Evolutionary conservation across 164 flowering plant species (phyloP), one percentile per base, ranked within the genome.

Genomic region (Stephania yunnanensis): DNA sequence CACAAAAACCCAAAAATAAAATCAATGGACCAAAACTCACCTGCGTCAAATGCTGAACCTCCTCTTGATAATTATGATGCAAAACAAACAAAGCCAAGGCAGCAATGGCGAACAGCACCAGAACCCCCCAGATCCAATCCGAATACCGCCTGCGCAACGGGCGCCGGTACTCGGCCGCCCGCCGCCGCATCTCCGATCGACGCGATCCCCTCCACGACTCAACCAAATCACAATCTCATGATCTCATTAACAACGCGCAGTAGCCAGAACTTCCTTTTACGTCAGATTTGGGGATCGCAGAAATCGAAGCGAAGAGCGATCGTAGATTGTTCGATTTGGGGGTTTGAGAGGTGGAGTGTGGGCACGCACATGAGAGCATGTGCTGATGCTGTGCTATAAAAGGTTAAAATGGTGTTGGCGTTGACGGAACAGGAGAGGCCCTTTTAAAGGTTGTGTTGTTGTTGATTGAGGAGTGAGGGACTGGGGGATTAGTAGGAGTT

Each of bases 101-200:
- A 1, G 87, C 92, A 74, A 89, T 48, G 15, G 81, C 78, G 79
- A 89, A 91, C 29, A 78, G 85, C 63, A 94, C 83, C 63, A 94
- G 84, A 61, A 94, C 87, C 73, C 77, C 80, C 92, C 91, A 90
- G 95, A 94, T 92, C 98, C 98, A 90, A 79, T 74, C 71, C 53
- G 91, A 83, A 52, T 89, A 77, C 86, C 87, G 87, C 90, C 94
- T 81, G 58, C 95, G 81, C 74, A 82, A 89, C 83, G 90, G 94
- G 88, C 95, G 96, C 90, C 98, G 91, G 81, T 73, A 86, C 31
- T 94, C 96, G 83, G 93, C 89, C 68, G 92, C 87, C 88, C 96
- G 87, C 78, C 96, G 84, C 83, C 98, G 77, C 96, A 90, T 92
- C 85, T 77, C 85, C 77, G 73, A 55, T 36, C 42, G 3, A 2